Conservation (phyloP, 2,329 filamentous ascomycete genomes). For the Chrysosporium keratinophilum region DNA sequence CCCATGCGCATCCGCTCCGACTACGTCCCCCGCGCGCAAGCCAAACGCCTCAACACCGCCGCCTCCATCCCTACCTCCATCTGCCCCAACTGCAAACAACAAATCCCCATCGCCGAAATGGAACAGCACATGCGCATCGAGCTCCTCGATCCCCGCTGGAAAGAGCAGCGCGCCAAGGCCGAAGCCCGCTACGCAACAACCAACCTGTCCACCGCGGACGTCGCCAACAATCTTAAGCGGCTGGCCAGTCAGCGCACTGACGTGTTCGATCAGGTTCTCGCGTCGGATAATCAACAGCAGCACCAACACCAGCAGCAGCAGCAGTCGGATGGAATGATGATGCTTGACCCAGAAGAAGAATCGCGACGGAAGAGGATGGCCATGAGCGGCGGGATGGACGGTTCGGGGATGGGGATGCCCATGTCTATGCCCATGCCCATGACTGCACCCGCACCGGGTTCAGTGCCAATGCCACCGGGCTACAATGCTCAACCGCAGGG, state of each 20-base stretch:
- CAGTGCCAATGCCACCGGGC: constrained; percentile 1
- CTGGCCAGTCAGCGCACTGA: constrained; percentile 79
- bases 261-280: constrained; percentile 56
- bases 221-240: constrained; percentile 91
- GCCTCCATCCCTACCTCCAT: constrained; percentile 51
- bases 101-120: constrained; percentile 76
- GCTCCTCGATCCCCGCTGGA: constrained; percentile 86
- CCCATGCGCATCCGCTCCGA: constrained; percentile 88
- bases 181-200: constrained; percentile 76
- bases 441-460: background rate
- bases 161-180: constrained; percentile 84
- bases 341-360: constrained; percentile 62
- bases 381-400: constrained; percentile 21
- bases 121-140: constrained; percentile 93
- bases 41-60: constrained; percentile 54
- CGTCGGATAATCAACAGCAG: background rate
- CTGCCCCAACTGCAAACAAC: constrained; percentile 88
- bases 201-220: constrained; percentile 74
- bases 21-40: constrained; percentile 76
- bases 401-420: constrained; percentile 46
- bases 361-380: constrained; percentile 66
- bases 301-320: background rate
- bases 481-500: constrained; percentile 6
- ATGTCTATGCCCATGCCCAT: constrained; percentile 7
- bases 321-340: constrained; percentile 27